Base-by-base conservation (phyloP, 1,139 yeast genomes). In the Kazachstania sp. region DNA sequence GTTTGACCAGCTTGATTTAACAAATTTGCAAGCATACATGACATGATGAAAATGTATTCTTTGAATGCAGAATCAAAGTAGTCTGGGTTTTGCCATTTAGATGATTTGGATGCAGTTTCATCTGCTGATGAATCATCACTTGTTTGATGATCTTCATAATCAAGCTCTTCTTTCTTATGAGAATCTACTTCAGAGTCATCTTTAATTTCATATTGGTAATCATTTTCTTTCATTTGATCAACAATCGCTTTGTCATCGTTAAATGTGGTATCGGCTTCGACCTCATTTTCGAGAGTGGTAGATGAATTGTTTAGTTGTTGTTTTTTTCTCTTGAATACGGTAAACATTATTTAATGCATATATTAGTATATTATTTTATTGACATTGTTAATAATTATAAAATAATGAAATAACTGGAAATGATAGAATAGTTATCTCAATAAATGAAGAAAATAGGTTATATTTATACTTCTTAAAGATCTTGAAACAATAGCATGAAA, bases 11-110 rank as follows among this genome's bases (percentile, higher is more conserved):
- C 63, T 47, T 65, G 69, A 49, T 65, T 67, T 29, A 66, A 47
- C 9, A 64, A 48, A 47, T 67, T 69, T 4, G 74, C 70, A 56
- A 71, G 51, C 55, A 73, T 66, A 40, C 72, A 66, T 3, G 67
- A 50, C 0, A 60, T 41, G 0, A 72, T 66, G 9, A 70, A 59
- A 1, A 58, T 48, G 15, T 59, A 50, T 51, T 73, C 77, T 40
- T 58, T 49, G 45, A 48, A 52, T 7, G 45, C 41, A 3, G 51
- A 50, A 4, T 45, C 44, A 34, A 59, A 57, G 41, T 45, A 41
- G 3, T 12, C 12, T 38, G 51, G 56, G 32, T 55, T 45, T 50
- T 47, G 51, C 50, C 49, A 50, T 16, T 43, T 43, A 4, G 47
- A 29, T 6, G 23, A 7, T 19, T 49, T 16, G 29, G 65, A 2